These are phyloP conservation scores for Pythium plurisporium DNA, from an alignment of 352 stramenopile genomes.

Conservation along the genomic window DNA sequence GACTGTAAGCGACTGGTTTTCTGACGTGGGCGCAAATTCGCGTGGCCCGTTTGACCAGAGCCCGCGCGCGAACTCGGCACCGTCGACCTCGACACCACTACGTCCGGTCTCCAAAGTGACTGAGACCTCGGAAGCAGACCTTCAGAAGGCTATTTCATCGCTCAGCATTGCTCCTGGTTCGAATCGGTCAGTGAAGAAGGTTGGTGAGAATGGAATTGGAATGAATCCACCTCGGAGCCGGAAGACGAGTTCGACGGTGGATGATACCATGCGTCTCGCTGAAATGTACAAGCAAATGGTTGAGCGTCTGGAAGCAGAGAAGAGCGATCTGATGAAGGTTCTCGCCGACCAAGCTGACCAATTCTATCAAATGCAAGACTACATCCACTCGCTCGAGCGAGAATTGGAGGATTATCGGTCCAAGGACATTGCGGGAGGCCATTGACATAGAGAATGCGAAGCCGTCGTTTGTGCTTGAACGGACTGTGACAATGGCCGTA, in stretches of 20 bases:
- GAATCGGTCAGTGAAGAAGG: no score
- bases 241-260: conserved; percentile 17
- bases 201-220: not conserved
- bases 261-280: conserved; percentile 59
- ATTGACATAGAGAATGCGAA: conserved; percentile 18
- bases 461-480: not conserved
- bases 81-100: not conserved
- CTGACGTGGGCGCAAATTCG: not conserved
- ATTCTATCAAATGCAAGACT: conserved; percentile 73
- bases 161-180: no score
- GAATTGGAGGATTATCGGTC: conserved; percentile 41
- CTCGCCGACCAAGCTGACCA: conserved; percentile 63
- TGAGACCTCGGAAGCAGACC: not conserved
- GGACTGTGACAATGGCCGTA: not conserved
- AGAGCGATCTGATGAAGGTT: conserved; percentile 67
- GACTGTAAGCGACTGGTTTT: not conserved
- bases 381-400: conserved; percentile 64
- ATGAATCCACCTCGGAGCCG: not conserved
- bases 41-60: not conserved
- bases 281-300: conserved; percentile 86
- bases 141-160: not conserved
- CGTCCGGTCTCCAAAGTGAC: not conserved
- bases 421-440: conserved; percentile 1
- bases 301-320: conserved; percentile 65
- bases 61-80: not conserved